Evolutionary conservation across 2,329 filamentous ascomycete species (phyloP).

Genomic region (Exophiala phaeomuriformis): DNA sequence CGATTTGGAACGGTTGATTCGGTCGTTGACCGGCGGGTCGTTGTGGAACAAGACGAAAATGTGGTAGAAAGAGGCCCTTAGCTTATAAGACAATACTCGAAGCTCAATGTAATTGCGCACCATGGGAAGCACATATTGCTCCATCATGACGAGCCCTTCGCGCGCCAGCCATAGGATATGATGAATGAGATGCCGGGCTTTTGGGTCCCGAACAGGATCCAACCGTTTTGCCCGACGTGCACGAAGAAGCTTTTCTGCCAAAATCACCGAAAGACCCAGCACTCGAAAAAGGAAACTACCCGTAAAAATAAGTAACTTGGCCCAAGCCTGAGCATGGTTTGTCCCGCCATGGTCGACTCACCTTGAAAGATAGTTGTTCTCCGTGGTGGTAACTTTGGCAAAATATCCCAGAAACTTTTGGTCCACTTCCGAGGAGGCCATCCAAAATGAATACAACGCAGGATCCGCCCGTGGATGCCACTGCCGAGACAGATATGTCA

Average conservation of each 20-base stretch:
- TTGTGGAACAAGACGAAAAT: conserved; percentile 97
- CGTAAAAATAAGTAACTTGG: conserved; percentile 1
- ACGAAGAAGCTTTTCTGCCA: conserved; percentile 73
- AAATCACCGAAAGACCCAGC: conserved; percentile 78
- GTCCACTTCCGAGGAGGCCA: conserved; percentile 96
- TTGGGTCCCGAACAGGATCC: conserved; percentile 70
- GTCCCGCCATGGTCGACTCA: conserved; percentile 5
- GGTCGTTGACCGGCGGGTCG: conserved; percentile 63
- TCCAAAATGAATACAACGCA: conserved; percentile 43
- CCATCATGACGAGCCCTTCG: conserved; percentile 81
- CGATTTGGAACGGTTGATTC: conserved; percentile 28
- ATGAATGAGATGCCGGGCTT: conserved; percentile 67
- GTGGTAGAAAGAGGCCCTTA: conserved; percentile 90
- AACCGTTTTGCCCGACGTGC: conserved; percentile 75
- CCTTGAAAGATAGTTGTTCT: conserved; percentile 70
- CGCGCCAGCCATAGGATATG: conserved; percentile 94
- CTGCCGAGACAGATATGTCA: conserved; percentile 31
- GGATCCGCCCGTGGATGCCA: conserved; percentile 30
- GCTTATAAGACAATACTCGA: conserved; percentile 82
- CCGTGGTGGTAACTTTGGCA: conserved; percentile 68
- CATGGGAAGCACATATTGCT: conserved; percentile 78
- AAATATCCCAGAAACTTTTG: conserved; percentile 92
- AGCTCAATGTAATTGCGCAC: conserved; percentile 71
- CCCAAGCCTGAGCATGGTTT: neutral
- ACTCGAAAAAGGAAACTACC: conserved; percentile 73